Base-by-base conservation (phyloP, 352 stramenopile species). In the Pythium aristosporum region DNA sequence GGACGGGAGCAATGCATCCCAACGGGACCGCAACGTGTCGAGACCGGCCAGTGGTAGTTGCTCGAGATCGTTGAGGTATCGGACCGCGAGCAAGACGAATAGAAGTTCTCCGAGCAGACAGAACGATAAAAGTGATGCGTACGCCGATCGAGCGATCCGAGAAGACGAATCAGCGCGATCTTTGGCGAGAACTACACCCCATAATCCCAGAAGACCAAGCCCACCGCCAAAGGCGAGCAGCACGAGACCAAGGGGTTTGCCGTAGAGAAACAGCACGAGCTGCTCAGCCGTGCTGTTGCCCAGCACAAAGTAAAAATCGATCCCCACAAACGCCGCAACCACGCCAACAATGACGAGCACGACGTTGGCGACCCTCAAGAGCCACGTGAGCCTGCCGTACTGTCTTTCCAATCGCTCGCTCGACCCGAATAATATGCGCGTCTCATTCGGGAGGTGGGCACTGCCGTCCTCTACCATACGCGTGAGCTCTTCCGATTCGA, bases 371-470 rank as follows among this genome's bases (percentile, higher is more conserved):
- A 70, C 10, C 21, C 69, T 68, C 21, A 89, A 72, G 0, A 78
- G 20, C 0, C 59, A 18, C 6, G 69, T 79, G 5, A 84, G 49
- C 0, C 53, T 54, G n/a, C 41, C 41, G 21, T 82, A 91, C 32
- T 87, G 76, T 16, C 20, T 32, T n/a, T 74, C 52, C 12, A 85
- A 49, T 0, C 47, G 57, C 13, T 25, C 58, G 5, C 56, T 82
- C 0, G 78, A 76, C 2, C 63, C 74, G 56, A 88, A 88, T 21
- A 91, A 62, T 1, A 78, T 81, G 36, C 65, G 63, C 28, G 56
- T 65, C 30, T 69, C 63, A 34, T 61, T 64, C 1, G 63, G 63
- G 21, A 69, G 60, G 2, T n/a, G 15, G 10, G 57, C 34, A 8
- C 9, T 54, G 30, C 15, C 42, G 23, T 61, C 56, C 9, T 44